Percentiles rank a stretch among this genome's conserved stretches.
phyloP scores from a whole-genome alignment of 352 stramenopile species.

The Globisporangium canariense region DNA sequence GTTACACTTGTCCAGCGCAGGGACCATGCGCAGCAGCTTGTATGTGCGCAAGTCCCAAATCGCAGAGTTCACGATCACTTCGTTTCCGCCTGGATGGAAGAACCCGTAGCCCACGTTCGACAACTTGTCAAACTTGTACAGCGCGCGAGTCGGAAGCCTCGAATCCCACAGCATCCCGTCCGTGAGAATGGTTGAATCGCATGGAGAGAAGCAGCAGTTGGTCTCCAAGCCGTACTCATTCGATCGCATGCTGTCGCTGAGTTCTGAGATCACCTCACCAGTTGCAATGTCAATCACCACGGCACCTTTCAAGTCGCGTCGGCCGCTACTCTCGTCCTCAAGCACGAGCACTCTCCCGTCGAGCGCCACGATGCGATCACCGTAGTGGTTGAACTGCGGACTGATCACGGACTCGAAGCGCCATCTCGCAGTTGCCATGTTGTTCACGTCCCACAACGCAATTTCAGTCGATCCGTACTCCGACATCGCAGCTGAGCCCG shows the following conservation, averaged over 20 bases:
- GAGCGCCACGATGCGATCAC: slow-evolving; percentile 66
- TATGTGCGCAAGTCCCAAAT: slow-evolving; percentile 90
- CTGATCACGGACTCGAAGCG: slow-evolving; percentile 51
- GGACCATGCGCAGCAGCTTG: slow-evolving; percentile 78
- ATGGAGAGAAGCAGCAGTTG: slow-evolving; percentile 75
- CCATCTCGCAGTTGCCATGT: slow-evolving; percentile 62
- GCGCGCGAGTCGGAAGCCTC: slow-evolving; percentile 54
- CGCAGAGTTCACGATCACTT: slow-evolving; percentile 87
- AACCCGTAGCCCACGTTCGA: slow-evolving; percentile 80
- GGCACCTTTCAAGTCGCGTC: slow-evolving; percentile 38
- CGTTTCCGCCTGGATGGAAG: slow-evolving; percentile 86
- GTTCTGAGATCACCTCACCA: slow-evolving; percentile 50
- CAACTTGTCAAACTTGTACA: slow-evolving; percentile 90
- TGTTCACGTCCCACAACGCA: slow-evolving; percentile 68
- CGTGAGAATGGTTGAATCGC: slow-evolving; percentile 70
- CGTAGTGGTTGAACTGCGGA: slow-evolving; percentile 77
- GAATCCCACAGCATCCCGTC: slow-evolving; percentile 84
- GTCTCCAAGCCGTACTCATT: slow-evolving; percentile 78
- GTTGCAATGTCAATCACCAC: slow-evolving; percentile 72
- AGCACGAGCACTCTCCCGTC: slow-evolving; percentile 42
- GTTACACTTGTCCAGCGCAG: slow-evolving; percentile 80
- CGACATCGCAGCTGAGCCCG: slow-evolving; percentile 43
- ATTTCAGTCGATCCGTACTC: slow-evolving; percentile 56
- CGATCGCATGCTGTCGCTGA: slow-evolving; percentile 59
- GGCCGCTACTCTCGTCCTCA: slow-evolving; percentile 28